Percentiles rank a stretch among this genome's conserved stretches.
Conservation (phyloP, 345 rosid species). For the Turnera subulata region DNA sequence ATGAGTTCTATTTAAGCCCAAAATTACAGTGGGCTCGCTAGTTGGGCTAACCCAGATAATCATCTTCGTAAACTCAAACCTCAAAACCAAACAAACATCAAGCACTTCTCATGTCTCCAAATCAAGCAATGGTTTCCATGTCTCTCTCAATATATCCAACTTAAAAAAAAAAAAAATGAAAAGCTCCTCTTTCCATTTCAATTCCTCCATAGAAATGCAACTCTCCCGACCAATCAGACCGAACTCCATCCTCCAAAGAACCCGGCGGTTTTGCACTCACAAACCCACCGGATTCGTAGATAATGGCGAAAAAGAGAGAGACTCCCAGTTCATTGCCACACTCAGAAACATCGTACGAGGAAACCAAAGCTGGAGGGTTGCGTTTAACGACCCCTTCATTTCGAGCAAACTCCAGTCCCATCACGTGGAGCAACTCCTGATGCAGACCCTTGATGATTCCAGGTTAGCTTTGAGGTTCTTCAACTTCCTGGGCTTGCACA, state of each 20-base stretch:
- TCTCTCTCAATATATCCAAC: background rate
- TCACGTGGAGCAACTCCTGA: slow-evolving; percentile 63
- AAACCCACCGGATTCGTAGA: slow-evolving; percentile 14
- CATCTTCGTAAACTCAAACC: too few species aligned
- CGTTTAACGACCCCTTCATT: slow-evolving; percentile 41
- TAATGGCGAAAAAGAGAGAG: slow-evolving; percentile 24
- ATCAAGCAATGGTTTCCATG: too few species aligned
- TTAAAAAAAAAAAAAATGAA: too few species aligned
- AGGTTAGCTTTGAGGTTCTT: slow-evolving; percentile 75
- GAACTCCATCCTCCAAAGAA: slow-evolving; percentile 16
- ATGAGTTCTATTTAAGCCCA: too few species aligned
- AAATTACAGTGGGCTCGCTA: too few species aligned
- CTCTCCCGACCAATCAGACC: slow-evolving; percentile 26
- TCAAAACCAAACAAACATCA: too few species aligned
- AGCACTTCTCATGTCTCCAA: too few species aligned
- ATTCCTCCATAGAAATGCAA: slow-evolving; percentile 34
- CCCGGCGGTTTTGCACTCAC: slow-evolving; percentile 23
- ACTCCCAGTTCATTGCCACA: slow-evolving; percentile 39
- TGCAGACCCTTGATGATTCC: slow-evolving; percentile 61
- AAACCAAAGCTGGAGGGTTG: slow-evolving; percentile 64
- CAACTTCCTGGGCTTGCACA: slow-evolving; percentile 86
- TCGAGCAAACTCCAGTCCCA: slow-evolving; percentile 33
- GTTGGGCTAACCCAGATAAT: too few species aligned
- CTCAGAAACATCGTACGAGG: slow-evolving; percentile 56
- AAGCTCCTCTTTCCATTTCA: background rate